phyloP scores from a whole-genome alignment of 768 basidiomycete genomes.

The Dacryopinax primogenitus region DNA sequence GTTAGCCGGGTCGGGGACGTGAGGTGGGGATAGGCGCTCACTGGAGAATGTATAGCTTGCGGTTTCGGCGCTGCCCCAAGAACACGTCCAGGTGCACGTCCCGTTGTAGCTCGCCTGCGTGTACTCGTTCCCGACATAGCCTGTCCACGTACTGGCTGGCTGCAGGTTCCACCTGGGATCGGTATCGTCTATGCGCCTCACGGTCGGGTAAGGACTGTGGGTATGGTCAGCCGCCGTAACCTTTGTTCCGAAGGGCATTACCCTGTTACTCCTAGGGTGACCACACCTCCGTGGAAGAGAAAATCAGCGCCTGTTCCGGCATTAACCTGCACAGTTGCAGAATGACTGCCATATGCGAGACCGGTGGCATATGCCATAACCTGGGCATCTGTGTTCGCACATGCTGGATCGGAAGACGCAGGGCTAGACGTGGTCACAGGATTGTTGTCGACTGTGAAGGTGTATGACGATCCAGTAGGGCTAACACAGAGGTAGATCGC shows the following conservation, averaged over 20 bases:
- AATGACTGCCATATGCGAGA: not conserved
- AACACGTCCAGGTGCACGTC: not conserved
- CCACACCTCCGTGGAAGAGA: not conserved
- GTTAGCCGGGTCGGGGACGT: too few relatives aligned
- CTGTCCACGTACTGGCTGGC: not conserved
- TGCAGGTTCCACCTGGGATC: not conserved
- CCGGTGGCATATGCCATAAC: not conserved
- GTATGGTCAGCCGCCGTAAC: not conserved
- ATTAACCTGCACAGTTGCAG: not conserved
- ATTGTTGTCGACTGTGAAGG: not conserved
- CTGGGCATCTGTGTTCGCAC: not conserved
- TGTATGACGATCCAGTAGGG: not conserved
- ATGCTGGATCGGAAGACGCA: not conserved
- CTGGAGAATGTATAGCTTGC: too few relatives aligned
- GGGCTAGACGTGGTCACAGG: not conserved
- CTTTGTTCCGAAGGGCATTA: not conserved
- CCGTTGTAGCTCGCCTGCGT: not conserved
- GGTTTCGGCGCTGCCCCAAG: too few relatives aligned
- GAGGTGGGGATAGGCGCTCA: too few relatives aligned
- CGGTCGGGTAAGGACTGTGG: not conserved
- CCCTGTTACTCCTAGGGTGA: not conserved
- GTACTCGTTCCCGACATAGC: not conserved
- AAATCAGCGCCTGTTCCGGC: not conserved
- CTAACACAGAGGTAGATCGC: not conserved
- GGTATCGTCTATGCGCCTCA: not conserved